Evolutionary conservation across 2,329 filamentous ascomycete species (phyloP).

Genomic region (Neurospora sp.): DNA sequence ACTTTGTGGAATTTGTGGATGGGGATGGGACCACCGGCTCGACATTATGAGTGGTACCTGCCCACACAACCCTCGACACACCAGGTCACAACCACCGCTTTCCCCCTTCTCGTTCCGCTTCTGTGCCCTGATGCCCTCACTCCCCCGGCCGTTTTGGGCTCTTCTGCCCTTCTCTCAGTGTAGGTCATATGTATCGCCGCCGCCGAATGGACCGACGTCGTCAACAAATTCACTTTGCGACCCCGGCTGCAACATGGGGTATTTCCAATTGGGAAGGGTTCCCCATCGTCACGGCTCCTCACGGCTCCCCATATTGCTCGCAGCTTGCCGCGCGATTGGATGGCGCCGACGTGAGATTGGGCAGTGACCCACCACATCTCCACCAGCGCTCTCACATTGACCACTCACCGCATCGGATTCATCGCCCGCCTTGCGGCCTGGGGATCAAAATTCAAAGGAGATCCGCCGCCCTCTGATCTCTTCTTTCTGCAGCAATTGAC

Average conservation of each 20-base stretch:
- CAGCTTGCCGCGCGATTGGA: background rate
- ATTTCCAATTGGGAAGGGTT: background rate
- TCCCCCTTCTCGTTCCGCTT: background rate
- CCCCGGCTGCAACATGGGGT: background rate
- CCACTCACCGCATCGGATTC: background rate
- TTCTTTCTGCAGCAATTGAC: background rate
- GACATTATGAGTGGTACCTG: background rate
- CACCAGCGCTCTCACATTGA: background rate
- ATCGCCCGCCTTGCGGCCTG: background rate
- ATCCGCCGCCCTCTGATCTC: background rate
- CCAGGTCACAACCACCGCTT: background rate
- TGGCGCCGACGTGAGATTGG: background rate
- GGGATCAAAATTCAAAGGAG: background rate
- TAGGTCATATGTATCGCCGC: background rate
- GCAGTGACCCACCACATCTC: background rate
- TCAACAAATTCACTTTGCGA: background rate
- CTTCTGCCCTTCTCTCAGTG: background rate
- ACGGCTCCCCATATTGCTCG: background rate
- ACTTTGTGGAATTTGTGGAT: background rate
- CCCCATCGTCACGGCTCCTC: background rate
- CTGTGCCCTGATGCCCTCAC: background rate
- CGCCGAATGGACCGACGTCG: background rate
- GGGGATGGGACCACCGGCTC: background rate
- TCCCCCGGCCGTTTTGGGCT: background rate
- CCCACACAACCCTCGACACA: background rate